Percentiles rank a stretch among this genome's conserved stretches.
Evolutionary conservation across 352 stramenopile species (phyloP).

Genomic region (Hyaloperonospora brassicae): DNA sequence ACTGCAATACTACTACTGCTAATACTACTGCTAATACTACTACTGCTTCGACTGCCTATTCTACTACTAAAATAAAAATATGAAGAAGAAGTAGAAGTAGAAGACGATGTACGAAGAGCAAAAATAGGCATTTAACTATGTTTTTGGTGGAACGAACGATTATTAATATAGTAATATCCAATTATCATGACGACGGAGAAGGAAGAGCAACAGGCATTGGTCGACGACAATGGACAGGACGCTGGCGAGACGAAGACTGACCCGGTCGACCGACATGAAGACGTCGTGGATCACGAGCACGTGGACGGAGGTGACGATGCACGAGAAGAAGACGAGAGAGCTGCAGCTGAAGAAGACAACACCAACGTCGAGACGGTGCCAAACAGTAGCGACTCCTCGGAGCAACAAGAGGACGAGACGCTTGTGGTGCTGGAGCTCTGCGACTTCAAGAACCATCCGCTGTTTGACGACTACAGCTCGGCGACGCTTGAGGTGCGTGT

Average conservation of each 20-base stretch:
- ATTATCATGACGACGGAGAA: neutral
- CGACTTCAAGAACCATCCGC: conserved; percentile 76
- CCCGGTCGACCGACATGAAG: too few species aligned
- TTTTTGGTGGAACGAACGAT: too few species aligned
- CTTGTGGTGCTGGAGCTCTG: conserved; percentile 67
- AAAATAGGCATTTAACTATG: too few species aligned
- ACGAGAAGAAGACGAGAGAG: conserved; percentile 8
- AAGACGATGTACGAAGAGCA: too few species aligned
- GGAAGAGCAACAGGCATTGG: neutral
- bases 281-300: neutral
- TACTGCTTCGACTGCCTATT: too few species aligned
- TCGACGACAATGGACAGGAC: conserved; percentile 2
- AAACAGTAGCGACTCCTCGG: neutral
- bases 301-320: conserved; percentile 5
- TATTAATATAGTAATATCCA: too few species aligned
- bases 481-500: conserved; percentile 50
- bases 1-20: too few species aligned
- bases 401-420: conserved; percentile 53
- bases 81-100: too few species aligned
- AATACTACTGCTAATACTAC: too few species aligned
- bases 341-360: neutral
- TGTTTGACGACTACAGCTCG: conserved; percentile 60
- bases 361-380: neutral
- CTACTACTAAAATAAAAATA: too few species aligned
- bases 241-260: too few species aligned